These are phyloP conservation scores for Nakataea oryzae DNA, from an alignment of 2,329 filamentous ascomycete species.

Conservation along the genomic window DNA sequence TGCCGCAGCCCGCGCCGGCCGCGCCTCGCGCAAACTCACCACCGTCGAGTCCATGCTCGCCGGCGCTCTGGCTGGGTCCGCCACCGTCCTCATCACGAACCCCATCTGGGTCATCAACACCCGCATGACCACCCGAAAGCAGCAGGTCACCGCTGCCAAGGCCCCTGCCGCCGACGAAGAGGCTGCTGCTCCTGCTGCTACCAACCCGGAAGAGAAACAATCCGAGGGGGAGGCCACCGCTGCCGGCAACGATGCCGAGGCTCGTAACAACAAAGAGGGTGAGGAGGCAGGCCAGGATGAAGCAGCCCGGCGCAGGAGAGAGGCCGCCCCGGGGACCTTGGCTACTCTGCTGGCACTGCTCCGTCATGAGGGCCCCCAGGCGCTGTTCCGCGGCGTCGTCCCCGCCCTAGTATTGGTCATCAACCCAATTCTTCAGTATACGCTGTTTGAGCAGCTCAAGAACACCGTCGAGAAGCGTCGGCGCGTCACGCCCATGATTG, in stretches of 20 bases:
- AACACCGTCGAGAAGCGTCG: conserved; percentile 63
- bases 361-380: conserved; percentile 70
- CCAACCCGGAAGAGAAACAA: conserved; percentile 14
- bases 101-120: conserved; percentile 99
- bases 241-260: conserved; percentile 12
- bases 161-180: conserved; percentile 20
- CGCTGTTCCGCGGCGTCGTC: conserved; percentile 85
- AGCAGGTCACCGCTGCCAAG: conserved; percentile 21
- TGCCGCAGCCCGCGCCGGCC: conserved; percentile 60
- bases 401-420: conserved; percentile 90
- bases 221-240: conserved; percentile 17
- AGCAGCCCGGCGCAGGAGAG: conserved; percentile 13
- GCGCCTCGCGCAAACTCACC: conserved; percentile 71
- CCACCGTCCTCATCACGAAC: conserved; percentile 92
- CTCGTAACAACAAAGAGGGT: conserved; percentile 8
- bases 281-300: conserved; percentile 13
- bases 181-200: conserved; percentile 13
- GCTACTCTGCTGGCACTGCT: conserved; percentile 73
- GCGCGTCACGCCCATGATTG: conserved; percentile 73
- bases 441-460: conserved; percentile 97
- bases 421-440: conserved; percentile 98
- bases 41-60: conserved; percentile 92
- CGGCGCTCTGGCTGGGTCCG: conserved; percentile 84
- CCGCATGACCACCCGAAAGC: conserved; percentile 85
- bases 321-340: conserved; percentile 47